These are phyloP conservation scores for Periconia sp. DNA, from an alignment of 2,329 filamentous ascomycete genomes.

Conservation along the genomic window DNA sequence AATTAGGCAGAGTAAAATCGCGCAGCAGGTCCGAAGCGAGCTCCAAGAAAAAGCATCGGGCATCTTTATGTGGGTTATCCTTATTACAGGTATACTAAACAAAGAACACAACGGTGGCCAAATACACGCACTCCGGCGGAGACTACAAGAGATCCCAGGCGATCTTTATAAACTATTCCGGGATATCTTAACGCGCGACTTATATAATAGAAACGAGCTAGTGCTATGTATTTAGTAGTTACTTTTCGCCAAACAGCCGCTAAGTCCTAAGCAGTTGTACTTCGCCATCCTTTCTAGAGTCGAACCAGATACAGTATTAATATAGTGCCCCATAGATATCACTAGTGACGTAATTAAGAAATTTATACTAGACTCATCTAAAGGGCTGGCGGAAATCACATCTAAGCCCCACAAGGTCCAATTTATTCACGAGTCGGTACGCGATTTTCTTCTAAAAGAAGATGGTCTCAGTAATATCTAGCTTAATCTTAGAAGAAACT, in stretches of 20 bases:
- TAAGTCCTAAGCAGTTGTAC: conserved; percentile 12
- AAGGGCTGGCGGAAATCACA: conserved; percentile 17
- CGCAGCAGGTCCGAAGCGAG: conserved; percentile 19
- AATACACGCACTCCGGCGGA: conserved; percentile 4
- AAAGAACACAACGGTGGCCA: conserved; percentile 37
- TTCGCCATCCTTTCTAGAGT: conserved; percentile 9
- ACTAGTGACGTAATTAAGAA: conserved; percentile 9
- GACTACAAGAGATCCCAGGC: conserved; percentile 5
- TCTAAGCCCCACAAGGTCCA: conserved; percentile 18
- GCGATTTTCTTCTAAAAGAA: conserved; percentile 44
- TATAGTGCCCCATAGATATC: conserved; percentile 26
- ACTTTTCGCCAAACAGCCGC: too few species aligned
- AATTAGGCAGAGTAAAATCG: conserved; percentile 11
- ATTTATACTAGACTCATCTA: conserved; percentile 19
- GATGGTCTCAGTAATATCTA: conserved; percentile 32
- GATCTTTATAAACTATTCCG: conserved; percentile 7
- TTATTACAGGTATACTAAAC: conserved; percentile 50
- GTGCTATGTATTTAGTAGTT: too few species aligned
- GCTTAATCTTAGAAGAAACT: conserved; percentile 32
- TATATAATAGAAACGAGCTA: too few species aligned
- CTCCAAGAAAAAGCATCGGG: conserved; percentile 42
- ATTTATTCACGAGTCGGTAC: conserved; percentile 30
- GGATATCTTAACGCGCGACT: too few species aligned
- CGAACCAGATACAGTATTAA: conserved; percentile 7
- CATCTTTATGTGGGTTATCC: conserved; percentile 50